phyloP scores from a whole-genome alignment of 23 red algal species.

The Gracilaria gracilis region DNA sequence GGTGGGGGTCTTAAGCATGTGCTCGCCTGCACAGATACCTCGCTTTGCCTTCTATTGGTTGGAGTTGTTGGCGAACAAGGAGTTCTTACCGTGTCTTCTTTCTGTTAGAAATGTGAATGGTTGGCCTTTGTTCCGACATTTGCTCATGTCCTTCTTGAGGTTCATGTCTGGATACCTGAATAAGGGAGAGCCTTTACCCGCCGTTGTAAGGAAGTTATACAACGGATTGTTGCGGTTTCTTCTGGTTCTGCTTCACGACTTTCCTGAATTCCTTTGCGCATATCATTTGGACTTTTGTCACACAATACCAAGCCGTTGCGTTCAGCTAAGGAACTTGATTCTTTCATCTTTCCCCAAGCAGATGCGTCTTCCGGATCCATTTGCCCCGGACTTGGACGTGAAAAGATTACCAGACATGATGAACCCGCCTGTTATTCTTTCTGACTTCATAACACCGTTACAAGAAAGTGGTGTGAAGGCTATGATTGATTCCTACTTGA shows the following conservation, averaged over 20 bases:
- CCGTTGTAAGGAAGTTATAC: conserved; percentile 79
- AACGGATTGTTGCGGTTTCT: conserved; percentile 82
- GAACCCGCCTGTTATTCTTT: conserved; percentile 67
- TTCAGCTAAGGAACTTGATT: conserved; percentile 94
- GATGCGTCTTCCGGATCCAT: conserved; percentile 97
- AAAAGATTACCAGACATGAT: conserved; percentile 82
- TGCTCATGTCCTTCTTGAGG: conserved; percentile 72
- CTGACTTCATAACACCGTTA: conserved; percentile 59
- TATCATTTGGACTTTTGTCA: conserved; percentile 84
- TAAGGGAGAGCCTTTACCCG: conserved; percentile 38
- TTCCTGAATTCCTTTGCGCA: conserved; percentile 95
- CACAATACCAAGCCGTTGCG: conserved; percentile 79
- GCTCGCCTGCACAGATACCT: conserved; percentile 71
- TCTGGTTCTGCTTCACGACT: conserved; percentile 93
- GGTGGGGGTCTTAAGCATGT: conserved; percentile 70
- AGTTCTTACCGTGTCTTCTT: conserved; percentile 81
- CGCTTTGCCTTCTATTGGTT: conserved; percentile 94
- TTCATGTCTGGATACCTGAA: conserved; percentile 84
- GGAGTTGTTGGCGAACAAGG: conserved; percentile 84
- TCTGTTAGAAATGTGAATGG: conserved; percentile 43
- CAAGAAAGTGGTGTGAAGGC: conserved; percentile 51
- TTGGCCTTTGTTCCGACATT: conserved; percentile 80
- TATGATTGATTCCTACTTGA: conserved; percentile 77
- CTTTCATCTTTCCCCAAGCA: conserved; percentile 87
- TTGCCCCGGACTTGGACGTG: conserved; percentile 87